Base-by-base conservation (phyloP, 2,329 filamentous ascomycete genomes). In the Colletotrichum sp. region DNA sequence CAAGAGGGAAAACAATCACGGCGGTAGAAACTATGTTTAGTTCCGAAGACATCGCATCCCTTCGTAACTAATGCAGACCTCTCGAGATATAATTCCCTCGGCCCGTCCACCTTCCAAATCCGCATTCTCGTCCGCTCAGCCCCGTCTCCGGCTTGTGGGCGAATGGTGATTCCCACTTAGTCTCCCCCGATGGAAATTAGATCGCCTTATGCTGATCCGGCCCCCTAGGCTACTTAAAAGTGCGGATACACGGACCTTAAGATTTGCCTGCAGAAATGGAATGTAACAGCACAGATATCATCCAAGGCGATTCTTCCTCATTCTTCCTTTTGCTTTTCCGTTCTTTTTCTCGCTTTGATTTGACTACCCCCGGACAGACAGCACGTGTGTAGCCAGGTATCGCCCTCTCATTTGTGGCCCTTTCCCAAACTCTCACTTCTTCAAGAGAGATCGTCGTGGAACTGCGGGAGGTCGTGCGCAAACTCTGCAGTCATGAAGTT, bases 401-500 rank as follows among this genome's bases (percentile, higher is more conserved):
- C 22, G 27, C 30, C 59, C 19, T 61, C 28, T n/a, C 28, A 48
- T 48, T 13, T 34, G 28, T 32, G 16, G 19, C 59, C 25, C 57
- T 60, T 34, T 48, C n/a, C 44, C 27, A 61, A 61, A 22, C 27
- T 67, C 36, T 36, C 28, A 30, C 19, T 28, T 44, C 34, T 30
- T 48, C 11, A 61, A 30, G n/a, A 16, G 19, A 32, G 64, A 67
- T 67, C 64, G 39, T 32, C 39, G 25, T 39, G 27, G 19, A 55
- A 30, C 39, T 32, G 27, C 64, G 64, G 64, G 39, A 67, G 39
- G 25, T 55, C 64, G 64, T 55, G 64, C 39, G 39, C 44, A 39
- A 27, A 30, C 16, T 55, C 61, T 52, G 39, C 59, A 36, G 27
- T 67, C 72, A 74, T 74, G 72, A 74, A 70, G 72, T 22, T 68